Base-by-base conservation (phyloP, 2,329 filamentous ascomycete genomes). In the Leptosphaerulina australis region DNA sequence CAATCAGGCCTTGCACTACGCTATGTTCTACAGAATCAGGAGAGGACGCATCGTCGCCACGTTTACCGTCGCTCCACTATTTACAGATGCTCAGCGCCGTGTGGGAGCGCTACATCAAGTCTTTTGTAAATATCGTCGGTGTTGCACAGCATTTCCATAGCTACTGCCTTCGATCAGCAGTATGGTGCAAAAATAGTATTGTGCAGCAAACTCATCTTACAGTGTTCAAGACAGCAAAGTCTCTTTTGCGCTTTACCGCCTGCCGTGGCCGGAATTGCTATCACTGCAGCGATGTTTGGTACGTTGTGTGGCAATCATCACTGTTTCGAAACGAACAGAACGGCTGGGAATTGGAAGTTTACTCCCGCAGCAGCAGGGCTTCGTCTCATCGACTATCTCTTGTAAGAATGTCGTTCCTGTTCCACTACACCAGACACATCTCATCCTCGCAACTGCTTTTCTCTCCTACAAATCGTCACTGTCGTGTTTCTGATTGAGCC, bases 351-450 rank as follows among this genome's bases (percentile, higher is more conserved):
- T 22, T 34, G n/a, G n/a, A 30, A 37, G 43, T 31, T 37, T n/a
- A n/a, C n/a, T n/a, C 31, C 31, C 11, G 31, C 25, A 24, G 31
- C 41, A 35, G 22, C 40, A 44, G 24, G 31, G 36, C 31, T 44
- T 44, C 30, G 21, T 21, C 31, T n/a, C n/a, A n/a, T n/a, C n/a
- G n/a, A n/a, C n/a, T n/a, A n/a, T n/a, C 46, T 33, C 38, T 44
- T 44, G 30, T 35, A 28, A 6, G 34, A 14, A 34, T 33, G 22
- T 15, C 38, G 33, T 39, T 50, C 47, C 47, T 44, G 44, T 50
- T 34, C 40, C 26, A 41, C 46, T 33, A 37, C 38, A 30, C 37
- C 31, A 47, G 44, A 35, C 44, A 36, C 44, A 41, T 14, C 45
- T 30, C 45, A 38, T 49, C 45, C 24, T 49, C 37, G 44, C 37